Evolutionary conservation across 371 early-diverging fungal species (phyloP).

Genomic region (Mucor piriformis): DNA sequence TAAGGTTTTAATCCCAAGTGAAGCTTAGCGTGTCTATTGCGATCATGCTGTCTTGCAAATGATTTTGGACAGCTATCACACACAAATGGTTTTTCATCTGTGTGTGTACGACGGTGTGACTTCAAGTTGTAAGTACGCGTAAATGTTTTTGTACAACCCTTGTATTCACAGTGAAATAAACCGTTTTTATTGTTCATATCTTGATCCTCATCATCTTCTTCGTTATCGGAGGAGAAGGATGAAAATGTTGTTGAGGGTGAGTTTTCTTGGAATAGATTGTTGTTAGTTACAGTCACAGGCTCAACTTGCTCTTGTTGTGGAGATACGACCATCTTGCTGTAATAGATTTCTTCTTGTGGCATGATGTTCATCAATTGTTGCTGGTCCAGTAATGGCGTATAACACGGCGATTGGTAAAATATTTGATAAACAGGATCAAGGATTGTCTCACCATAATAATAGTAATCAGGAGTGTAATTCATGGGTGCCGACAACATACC

Average conservation of each 20-base stretch:
- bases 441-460: background rate
- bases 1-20: slow-evolving; percentile 67
- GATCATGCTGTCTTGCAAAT: slow-evolving; percentile 75
- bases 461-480: background rate
- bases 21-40: slow-evolving; percentile 77
- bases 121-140: slow-evolving; percentile 82
- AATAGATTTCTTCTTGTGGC: background rate
- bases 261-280: background rate
- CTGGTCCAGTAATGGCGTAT: background rate
- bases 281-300: background rate
- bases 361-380: background rate
- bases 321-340: background rate
- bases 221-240: slow-evolving; percentile 3
- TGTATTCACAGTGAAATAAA: slow-evolving; percentile 29
- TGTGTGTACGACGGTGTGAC: slow-evolving; percentile 78
- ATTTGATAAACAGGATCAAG: slow-evolving; percentile 2
- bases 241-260: slow-evolving; percentile 4
- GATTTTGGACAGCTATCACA: slow-evolving; percentile 61
- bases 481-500: slow-evolving; percentile 1
- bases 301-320: background rate
- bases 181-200: background rate
- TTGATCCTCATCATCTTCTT: slow-evolving; percentile 2
- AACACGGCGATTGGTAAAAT: slow-evolving; percentile 2
- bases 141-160: slow-evolving; percentile 73
- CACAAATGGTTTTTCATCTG: slow-evolving; percentile 72